A percentile compares a stretch with the other conserved stretches of the same genome.
These are phyloP conservation scores for Xylariomycetidae sp. DNA, from an alignment of 2,329 filamentous ascomycete genomes.

Conservation along the genomic window DNA sequence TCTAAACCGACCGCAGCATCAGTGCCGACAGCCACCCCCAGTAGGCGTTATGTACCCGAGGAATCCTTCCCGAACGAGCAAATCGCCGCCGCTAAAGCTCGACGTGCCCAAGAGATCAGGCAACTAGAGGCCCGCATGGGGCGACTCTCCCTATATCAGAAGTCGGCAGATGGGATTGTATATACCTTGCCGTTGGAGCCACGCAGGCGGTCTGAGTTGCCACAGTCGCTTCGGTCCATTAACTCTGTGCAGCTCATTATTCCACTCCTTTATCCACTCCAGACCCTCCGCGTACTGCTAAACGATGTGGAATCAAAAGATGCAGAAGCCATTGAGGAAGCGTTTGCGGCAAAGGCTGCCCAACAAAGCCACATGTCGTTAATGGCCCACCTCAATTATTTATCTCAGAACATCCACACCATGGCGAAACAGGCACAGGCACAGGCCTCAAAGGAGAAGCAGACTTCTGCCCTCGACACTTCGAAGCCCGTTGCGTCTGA, in stretches of 20 bases:
- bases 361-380: slow-evolving; percentile 56
- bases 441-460: slow-evolving; percentile 5
- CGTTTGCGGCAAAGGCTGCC: slow-evolving; percentile 55
- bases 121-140: slow-evolving; percentile 73
- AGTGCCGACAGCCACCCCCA: slow-evolving; percentile 6
- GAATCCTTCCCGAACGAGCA: slow-evolving; percentile 53
- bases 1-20: slow-evolving; percentile 5
- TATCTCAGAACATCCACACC: slow-evolving; percentile 63
- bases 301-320: slow-evolving; percentile 56
- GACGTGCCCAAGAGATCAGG: slow-evolving; percentile 58
- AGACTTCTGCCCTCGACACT: not conserved
- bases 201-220: slow-evolving; percentile 53
- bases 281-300: slow-evolving; percentile 59
- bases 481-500: not conserved
- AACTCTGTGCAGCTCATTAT: slow-evolving; percentile 63
- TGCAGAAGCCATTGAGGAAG: slow-evolving; percentile 56
- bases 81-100: slow-evolving; percentile 54
- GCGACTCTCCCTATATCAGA: slow-evolving; percentile 59
- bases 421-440: slow-evolving; percentile 51
- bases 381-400: slow-evolving; percentile 69
- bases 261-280: slow-evolving; percentile 65
- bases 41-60: slow-evolving; percentile 33
- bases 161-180: slow-evolving; percentile 61
- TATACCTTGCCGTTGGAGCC: slow-evolving; percentile 68
- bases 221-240: slow-evolving; percentile 52